A percentile compares a stretch with the other conserved stretches of the same genome.
phyloP scores from a whole-genome alignment of 139 green algal species.

The Chlamydomonas applanata region DNA sequence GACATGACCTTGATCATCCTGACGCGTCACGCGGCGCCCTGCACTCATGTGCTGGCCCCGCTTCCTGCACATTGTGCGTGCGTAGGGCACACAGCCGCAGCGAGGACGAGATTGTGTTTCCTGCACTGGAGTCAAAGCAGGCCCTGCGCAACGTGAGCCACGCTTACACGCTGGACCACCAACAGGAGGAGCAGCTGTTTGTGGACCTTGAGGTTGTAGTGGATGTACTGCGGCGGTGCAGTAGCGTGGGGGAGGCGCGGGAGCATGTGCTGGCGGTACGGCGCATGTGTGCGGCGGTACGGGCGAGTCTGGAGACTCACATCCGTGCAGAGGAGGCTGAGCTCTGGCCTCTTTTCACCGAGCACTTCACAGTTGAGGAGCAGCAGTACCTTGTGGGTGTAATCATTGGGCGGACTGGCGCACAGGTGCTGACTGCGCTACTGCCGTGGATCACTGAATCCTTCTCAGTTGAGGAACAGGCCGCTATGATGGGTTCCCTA shows the following conservation, averaged over 20 bases:
- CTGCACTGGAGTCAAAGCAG: slow-evolving; percentile 94
- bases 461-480: slow-evolving; percentile 71
- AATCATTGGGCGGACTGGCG: slow-evolving; percentile 90
- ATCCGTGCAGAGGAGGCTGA: slow-evolving; percentile 85
- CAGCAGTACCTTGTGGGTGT: slow-evolving; percentile 87
- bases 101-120: slow-evolving; percentile 98
- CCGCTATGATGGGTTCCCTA: slow-evolving; percentile 79
- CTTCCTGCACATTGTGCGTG: neutral
- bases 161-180: slow-evolving; percentile 95
- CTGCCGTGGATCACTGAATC: slow-evolving; percentile 89
- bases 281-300: slow-evolving; percentile 79
- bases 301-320: slow-evolving; percentile 82
- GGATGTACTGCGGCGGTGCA: slow-evolving; percentile 13
- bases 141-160: slow-evolving; percentile 91
- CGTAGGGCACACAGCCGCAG: slow-evolving; percentile 58
- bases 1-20: too few species aligned
- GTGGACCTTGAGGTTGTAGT: slow-evolving; percentile 52
- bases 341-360: slow-evolving; percentile 97
- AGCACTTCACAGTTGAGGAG: slow-evolving; percentile 90
- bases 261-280: slow-evolving; percentile 53
- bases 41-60: neutral
- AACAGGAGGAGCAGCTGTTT: slow-evolving; percentile 91
- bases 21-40: neutral
- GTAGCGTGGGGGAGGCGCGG: slow-evolving; percentile 8
- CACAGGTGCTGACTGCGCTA: slow-evolving; percentile 93